Conservation (phyloP, 805 yeast species). For the Kuraishia cidri region DNA sequence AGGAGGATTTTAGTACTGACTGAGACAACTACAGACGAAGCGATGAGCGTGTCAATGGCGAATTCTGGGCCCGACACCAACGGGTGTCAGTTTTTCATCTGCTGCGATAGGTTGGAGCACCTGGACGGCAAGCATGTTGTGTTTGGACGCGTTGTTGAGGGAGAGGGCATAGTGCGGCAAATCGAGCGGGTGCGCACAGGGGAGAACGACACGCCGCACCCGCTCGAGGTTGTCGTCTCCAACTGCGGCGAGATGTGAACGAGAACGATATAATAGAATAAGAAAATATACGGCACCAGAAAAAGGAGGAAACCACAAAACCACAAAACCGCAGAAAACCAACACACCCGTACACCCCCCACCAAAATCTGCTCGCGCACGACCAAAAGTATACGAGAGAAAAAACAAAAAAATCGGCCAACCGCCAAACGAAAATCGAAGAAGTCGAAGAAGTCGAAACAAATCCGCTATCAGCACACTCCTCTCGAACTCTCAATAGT, state of each 20-base stretch:
- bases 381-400: too few relatives aligned
- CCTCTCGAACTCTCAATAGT: too few relatives aligned
- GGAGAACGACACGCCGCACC: constrained; percentile 17
- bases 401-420: too few relatives aligned
- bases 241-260: constrained; percentile 27
- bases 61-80: constrained; percentile 35
- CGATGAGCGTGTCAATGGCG: constrained; percentile 26
- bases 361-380: too few relatives aligned
- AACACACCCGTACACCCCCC: too few relatives aligned
- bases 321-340: too few relatives aligned
- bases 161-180: constrained; percentile 18
- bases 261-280: neutral
- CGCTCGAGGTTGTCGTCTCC: constrained; percentile 12
- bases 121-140: constrained; percentile 40
- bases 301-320: too few relatives aligned
- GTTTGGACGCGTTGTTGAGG: constrained; percentile 38
- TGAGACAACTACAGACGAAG: constrained; percentile 9
- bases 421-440: too few relatives aligned
- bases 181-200: constrained; percentile 19
- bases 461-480: too few relatives aligned
- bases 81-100: constrained; percentile 37
- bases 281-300: neutral
- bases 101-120: constrained; percentile 21
- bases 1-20: neutral
- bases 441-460: too few relatives aligned